Percentiles rank a stretch among this genome's conserved stretches.
These are phyloP conservation scores for Calophaca sinica DNA, from an alignment of 306 rosid species.

Conservation along the genomic window DNA sequence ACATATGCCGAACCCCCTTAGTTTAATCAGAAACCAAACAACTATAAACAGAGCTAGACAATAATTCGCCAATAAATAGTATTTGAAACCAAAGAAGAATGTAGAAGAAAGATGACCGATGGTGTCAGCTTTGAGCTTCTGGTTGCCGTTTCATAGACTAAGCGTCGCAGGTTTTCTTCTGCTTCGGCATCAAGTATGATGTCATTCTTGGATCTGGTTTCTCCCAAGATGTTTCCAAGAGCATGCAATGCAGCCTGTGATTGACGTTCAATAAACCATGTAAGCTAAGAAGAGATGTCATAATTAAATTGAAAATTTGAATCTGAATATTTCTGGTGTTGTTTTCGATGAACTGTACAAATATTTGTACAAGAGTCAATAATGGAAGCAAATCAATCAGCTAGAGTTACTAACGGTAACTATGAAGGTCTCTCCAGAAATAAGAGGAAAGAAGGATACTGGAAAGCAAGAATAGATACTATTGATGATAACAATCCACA, in stretches of 20 bases:
- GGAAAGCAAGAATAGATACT: too few relatives aligned
- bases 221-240: slow-evolving; percentile 83
- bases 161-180: slow-evolving; percentile 71
- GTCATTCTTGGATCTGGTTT: slow-evolving; percentile 65
- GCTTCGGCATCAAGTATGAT: slow-evolving; percentile 65
- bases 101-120: slow-evolving; percentile 65
- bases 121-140: slow-evolving; percentile 79
- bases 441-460: too few relatives aligned
- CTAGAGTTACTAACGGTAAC: too few relatives aligned
- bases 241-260: slow-evolving; percentile 91
- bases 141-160: slow-evolving; percentile 73
- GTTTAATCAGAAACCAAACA: slow-evolving; percentile 19
- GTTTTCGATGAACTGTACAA: background rate
- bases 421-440: too few relatives aligned
- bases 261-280: slow-evolving; percentile 37
- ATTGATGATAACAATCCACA: too few relatives aligned
- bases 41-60: slow-evolving; percentile 7
- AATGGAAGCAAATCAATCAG: too few relatives aligned
- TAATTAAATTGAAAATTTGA: background rate
- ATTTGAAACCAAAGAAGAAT: slow-evolving; percentile 34
- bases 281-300: slow-evolving; percentile 27
- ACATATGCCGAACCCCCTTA: background rate
- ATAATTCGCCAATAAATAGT: slow-evolving; percentile 19
- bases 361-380: background rate
- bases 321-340: slow-evolving; percentile 7